phyloP scores from a whole-genome alignment of 1,284 basidiomycete species.

The Rugiboletus extremiorientalis region DNA sequence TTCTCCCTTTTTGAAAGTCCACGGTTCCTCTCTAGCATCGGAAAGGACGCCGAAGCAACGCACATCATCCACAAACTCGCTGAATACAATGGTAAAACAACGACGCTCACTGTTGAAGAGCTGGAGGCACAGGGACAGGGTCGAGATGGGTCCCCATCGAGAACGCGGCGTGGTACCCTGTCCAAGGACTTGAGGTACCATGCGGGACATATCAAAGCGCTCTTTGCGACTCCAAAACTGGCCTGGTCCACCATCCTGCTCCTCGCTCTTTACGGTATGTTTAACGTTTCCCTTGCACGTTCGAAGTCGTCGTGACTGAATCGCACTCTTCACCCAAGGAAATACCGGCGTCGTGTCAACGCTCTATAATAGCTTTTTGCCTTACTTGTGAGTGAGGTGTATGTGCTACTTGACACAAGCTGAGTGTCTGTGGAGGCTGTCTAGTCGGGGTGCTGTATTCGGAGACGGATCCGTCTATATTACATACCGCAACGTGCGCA shows the following conservation, averaged over 20 bases:
- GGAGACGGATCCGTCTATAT: constrained; percentile 62
- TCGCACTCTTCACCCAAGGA: too few relatives aligned
- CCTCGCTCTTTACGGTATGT: constrained; percentile 55
- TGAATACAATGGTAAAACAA: constrained; percentile 50
- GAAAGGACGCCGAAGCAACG: constrained; percentile 62
- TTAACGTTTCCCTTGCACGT: not conserved
- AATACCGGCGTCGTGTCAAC: too few relatives aligned
- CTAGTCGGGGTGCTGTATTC: constrained; percentile 62
- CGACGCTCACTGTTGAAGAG: constrained; percentile 41
- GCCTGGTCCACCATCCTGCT: constrained; percentile 62
- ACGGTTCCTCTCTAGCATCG: constrained; percentile 59
- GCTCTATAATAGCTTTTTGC: too few relatives aligned
- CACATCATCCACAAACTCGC: constrained; percentile 60
- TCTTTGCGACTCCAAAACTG: constrained; percentile 58
- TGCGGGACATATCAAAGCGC: constrained; percentile 45
- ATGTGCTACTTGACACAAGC: too few relatives aligned
- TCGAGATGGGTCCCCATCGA: not conserved
- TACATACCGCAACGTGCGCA: constrained; percentile 67
- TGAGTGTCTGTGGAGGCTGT: too few relatives aligned
- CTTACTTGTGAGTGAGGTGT: too few relatives aligned
- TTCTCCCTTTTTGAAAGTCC: constrained; percentile 65
- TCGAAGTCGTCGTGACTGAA: not conserved
- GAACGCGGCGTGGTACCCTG: constrained; percentile 21
- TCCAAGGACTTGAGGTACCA: constrained; percentile 41
- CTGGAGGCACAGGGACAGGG: constrained; percentile 31